Conservation (phyloP, 225 moss, liverwort and hornwort genomes). For the Anthoceros angustus region DNA sequence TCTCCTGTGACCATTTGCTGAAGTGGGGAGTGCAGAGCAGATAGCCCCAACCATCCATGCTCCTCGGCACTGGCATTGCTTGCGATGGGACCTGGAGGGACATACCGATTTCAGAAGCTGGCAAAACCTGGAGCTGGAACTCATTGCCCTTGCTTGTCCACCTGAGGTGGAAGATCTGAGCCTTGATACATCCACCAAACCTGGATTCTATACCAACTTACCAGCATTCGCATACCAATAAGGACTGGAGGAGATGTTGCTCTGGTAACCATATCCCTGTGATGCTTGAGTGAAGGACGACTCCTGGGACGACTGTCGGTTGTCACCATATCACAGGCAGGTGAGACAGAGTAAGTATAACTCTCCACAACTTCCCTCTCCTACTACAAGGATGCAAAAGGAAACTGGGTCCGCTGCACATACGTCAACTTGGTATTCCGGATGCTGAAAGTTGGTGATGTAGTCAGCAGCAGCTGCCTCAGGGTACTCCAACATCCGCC, state of each 20-base stretch:
- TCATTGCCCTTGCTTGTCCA: too few species aligned
- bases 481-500: slow-evolving; percentile 5
- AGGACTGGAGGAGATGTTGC: not conserved
- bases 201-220: not conserved
- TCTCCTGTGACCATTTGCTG: not conserved
- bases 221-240: not conserved
- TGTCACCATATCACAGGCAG: not conserved
- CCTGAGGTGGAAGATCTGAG: not conserved
- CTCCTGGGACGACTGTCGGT: not conserved
- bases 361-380: too few species aligned
- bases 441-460: not conserved
- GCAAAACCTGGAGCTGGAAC: too few species aligned
- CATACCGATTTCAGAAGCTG: not conserved
- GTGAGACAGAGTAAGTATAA: too few species aligned
- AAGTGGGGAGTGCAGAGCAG: not conserved
- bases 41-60: not conserved
- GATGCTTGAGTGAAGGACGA: not conserved
- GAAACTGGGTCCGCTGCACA: not conserved
- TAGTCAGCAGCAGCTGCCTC: not conserved
- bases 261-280: not conserved
- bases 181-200: not conserved
- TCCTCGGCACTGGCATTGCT: not conserved
- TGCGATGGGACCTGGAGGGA: not conserved
- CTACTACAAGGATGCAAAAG: too few species aligned
- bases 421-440: not conserved